Evolutionary conservation across 768 basidiomycete species (phyloP), one percentile per base, ranked within the genome.

Genomic region (Antrodiella citrinella): DNA sequence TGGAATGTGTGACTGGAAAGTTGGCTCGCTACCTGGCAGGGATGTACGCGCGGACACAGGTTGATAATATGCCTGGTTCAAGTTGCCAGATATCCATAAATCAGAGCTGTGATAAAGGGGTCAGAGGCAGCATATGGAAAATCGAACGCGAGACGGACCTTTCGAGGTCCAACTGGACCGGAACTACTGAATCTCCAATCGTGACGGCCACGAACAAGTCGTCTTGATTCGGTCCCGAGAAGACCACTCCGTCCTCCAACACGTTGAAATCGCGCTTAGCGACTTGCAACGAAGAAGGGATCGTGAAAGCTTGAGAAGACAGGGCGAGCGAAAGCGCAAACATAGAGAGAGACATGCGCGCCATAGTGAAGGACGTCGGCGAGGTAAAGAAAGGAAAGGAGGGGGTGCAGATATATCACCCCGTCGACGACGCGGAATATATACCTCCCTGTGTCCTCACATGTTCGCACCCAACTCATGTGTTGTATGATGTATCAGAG

Each of bases 201-300:
- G 42, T 26, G 21, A 54, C 39, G 13, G 41, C 45, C 13, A 54
- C 23, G 45, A 54, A 48, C 18, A 54, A 21, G 1, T 45, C 45
- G n/a, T 30, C 44, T 2, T 25, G 10, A 20, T 22, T 42, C 11
- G 44, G 7, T n/a, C 18, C 26, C 18, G 23, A 7, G 39, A 47
- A 26, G 23, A 54, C 39, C 18, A 50, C 47, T 11, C 47, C 30
- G 12, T 50, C 30, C 19, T 44, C 39, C 23, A 41, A 24, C 24
- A 46, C 23, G 9, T 2, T 1, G 4, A 46, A 40, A 4, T 26
- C 48, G 22, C 43, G 43, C 20, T 26, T 50, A 13, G 12, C 43
- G 13, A 26, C 26, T 3, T 35, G 49, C 15, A 40, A 25, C 23
- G 41, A 15, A 10, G 26, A 21, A 4, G 48, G 12, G 12, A 23